Percentiles rank a stretch among this genome's conserved stretches.
Conservation (phyloP, 352 stramenopile species). For the Phytophthora litchii region DNA sequence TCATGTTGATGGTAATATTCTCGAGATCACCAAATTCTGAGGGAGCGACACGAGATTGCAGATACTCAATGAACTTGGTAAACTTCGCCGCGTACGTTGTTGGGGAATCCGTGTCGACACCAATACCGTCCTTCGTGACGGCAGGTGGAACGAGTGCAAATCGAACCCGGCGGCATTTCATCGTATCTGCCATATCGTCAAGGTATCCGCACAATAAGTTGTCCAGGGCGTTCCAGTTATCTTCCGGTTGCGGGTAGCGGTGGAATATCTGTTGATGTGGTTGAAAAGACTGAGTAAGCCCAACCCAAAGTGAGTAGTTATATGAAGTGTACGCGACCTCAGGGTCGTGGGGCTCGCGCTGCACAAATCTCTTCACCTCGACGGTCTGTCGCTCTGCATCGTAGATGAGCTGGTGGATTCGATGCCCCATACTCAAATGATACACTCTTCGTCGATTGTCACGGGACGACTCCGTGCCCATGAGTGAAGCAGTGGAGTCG, state of each 20-base stretch:
- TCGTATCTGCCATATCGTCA: conserved; percentile 73
- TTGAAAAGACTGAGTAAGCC: conserved; percentile 67
- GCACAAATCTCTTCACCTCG: conserved; percentile 80
- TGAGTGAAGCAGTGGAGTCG: conserved; percentile 39
- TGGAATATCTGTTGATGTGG: conserved; percentile 77
- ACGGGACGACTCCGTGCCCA: conserved; percentile 26
- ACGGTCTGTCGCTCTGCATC: conserved; percentile 74
- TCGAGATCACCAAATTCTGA: conserved; percentile 58
- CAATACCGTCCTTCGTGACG: conserved; percentile 5
- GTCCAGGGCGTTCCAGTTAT: conserved; percentile 83
- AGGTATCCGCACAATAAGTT: conserved; percentile 80
- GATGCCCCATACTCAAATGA: conserved; percentile 80
- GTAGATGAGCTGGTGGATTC: conserved; percentile 84
- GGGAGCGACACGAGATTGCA: conserved; percentile 60
- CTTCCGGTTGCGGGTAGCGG: conserved; percentile 67
- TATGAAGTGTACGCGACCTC: conserved; percentile 57
- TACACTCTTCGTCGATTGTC: conserved; percentile 46
- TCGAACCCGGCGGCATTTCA: conserved; percentile 74
- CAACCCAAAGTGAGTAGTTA: conserved; percentile 77
- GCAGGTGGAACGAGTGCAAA: conserved; percentile 67
- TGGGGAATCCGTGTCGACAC: conserved; percentile 9
- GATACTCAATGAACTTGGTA: conserved; percentile 67
- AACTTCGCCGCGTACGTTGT: conserved; percentile 55
- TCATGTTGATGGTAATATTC: conserved; percentile 51
- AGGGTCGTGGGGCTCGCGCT: conserved; percentile 43